Conservation (phyloP, 1,284 basidiomycete genomes). For the Exsudoporus floridanus region DNA sequence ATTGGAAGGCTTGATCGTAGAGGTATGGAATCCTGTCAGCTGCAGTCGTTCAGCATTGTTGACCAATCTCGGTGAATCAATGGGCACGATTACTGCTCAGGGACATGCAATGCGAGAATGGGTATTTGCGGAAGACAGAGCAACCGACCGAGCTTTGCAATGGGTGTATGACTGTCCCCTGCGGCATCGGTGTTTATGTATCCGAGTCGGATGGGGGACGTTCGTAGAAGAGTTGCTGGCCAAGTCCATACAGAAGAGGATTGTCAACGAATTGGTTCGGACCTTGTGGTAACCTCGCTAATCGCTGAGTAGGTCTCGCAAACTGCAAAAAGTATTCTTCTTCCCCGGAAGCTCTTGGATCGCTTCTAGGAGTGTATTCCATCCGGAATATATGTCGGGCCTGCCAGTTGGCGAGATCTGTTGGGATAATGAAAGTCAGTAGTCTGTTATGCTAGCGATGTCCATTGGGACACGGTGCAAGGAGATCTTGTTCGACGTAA, state of each 20-base stretch:
- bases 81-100: slow-evolving; percentile 45
- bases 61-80: slow-evolving; percentile 5
- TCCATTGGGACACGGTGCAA: background rate
- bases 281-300: no score
- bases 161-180: slow-evolving; percentile 84
- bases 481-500: no score
- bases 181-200: background rate
- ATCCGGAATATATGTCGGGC: background rate
- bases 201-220: background rate
- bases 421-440: background rate
- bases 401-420: background rate
- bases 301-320: no score
- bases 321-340: no score
- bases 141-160: slow-evolving; percentile 68
- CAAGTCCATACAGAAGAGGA: slow-evolving; percentile 87
- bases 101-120: slow-evolving; percentile 75
- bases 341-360: no score
- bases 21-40: slow-evolving; percentile 71
- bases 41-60: slow-evolving; percentile 12
- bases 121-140: slow-evolving; percentile 88
- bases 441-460: background rate
- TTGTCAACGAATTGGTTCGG: no score
- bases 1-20: slow-evolving; percentile 78
- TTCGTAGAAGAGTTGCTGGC: slow-evolving; percentile 41
- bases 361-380: no score